Conservation (phyloP, 2,329 filamentous ascomycete species). For the Trichoderma koningii region DNA sequence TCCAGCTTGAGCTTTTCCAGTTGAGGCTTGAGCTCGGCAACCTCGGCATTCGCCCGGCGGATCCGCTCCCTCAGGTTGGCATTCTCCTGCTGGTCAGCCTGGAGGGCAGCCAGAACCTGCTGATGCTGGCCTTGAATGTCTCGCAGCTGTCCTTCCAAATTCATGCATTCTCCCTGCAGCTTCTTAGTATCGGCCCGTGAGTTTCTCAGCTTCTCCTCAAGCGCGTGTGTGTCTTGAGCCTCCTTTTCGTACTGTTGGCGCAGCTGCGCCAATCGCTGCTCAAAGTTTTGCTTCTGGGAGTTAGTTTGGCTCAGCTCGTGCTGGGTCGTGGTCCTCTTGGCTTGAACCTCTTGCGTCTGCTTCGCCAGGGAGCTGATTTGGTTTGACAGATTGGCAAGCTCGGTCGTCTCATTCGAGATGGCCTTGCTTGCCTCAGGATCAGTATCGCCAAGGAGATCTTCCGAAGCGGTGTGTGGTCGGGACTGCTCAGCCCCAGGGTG, state of each 20-base stretch:
- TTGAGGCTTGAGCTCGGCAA: slow-evolving; percentile 80
- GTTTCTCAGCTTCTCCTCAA: slow-evolving; percentile 79
- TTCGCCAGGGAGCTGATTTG: slow-evolving; percentile 88
- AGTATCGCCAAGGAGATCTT: slow-evolving; percentile 88
- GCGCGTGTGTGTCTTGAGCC: slow-evolving; percentile 76
- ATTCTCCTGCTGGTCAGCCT: slow-evolving; percentile 89
- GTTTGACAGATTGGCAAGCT: slow-evolving; percentile 93
- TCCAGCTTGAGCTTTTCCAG: slow-evolving; percentile 93
- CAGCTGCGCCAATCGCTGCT: slow-evolving; percentile 82
- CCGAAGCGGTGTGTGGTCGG: slow-evolving; percentile 53
- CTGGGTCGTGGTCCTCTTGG: slow-evolving; percentile 76
- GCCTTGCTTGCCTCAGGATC: slow-evolving; percentile 88
- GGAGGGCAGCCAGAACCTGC: slow-evolving; percentile 71
- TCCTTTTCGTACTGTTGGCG: slow-evolving; percentile 91
- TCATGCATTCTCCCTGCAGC: slow-evolving; percentile 78
- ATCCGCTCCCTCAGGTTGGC: slow-evolving; percentile 83
- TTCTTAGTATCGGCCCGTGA: slow-evolving; percentile 82
- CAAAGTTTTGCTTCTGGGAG: slow-evolving; percentile 90
- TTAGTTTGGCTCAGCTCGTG: slow-evolving; percentile 79
- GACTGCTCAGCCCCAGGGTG: slow-evolving; percentile 55
- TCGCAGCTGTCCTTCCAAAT: slow-evolving; percentile 77
- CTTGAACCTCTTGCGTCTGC: slow-evolving; percentile 92
- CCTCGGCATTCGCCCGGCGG: slow-evolving; percentile 76
- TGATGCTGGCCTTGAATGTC: slow-evolving; percentile 83
- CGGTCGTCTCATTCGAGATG: slow-evolving; percentile 83